phyloP scores from a whole-genome alignment of 2,329 filamentous ascomycete species.

The Neofusicoccum umdonicola region DNA sequence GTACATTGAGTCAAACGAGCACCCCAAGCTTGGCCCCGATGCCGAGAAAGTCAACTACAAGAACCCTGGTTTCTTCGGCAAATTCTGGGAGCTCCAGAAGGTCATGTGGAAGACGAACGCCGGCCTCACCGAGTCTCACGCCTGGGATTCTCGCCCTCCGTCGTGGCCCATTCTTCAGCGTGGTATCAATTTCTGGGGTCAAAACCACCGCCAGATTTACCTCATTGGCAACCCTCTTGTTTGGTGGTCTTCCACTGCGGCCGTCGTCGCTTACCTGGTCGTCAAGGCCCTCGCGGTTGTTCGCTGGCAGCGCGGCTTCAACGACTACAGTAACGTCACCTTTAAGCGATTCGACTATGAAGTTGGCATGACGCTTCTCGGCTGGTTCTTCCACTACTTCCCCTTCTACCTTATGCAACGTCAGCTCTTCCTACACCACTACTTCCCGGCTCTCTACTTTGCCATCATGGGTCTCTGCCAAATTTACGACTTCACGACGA shows the following conservation, averaged over 20 bases:
- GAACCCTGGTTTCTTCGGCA: slow-evolving; percentile 91
- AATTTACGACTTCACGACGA: slow-evolving; percentile 79
- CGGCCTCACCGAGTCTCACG: slow-evolving; percentile 91
- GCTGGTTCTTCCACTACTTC: slow-evolving; percentile 98
- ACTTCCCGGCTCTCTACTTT: slow-evolving; percentile 96
- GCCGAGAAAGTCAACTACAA: slow-evolving; percentile 96
- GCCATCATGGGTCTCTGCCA: slow-evolving; percentile 87
- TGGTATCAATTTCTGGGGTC: slow-evolving; percentile 99
- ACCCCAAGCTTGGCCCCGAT: slow-evolving; percentile 69
- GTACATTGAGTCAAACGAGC: slow-evolving; percentile 91
- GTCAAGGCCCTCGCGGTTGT: slow-evolving; percentile 89
- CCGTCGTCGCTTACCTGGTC: slow-evolving; percentile 70
- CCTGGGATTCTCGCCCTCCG: slow-evolving; percentile 92
- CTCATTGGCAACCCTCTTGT: slow-evolving; percentile 91
- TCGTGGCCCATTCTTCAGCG: slow-evolving; percentile 90
- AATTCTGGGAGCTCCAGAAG: slow-evolving; percentile 95
- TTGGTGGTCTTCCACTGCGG: slow-evolving; percentile 85
- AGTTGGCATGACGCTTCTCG: slow-evolving; percentile 82
- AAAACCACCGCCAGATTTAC: slow-evolving; percentile 91
- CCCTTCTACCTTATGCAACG: slow-evolving; percentile 98
- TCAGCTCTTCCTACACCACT: slow-evolving; percentile 97
- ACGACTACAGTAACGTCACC: slow-evolving; percentile 75
- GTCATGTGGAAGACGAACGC: slow-evolving; percentile 99
- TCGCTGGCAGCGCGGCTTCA: slow-evolving; percentile 90
- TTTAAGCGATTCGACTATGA: slow-evolving; percentile 99